phyloP scores from a whole-genome alignment of 139 green algal genomes.

The Diplosphaera chodatii region DNA sequence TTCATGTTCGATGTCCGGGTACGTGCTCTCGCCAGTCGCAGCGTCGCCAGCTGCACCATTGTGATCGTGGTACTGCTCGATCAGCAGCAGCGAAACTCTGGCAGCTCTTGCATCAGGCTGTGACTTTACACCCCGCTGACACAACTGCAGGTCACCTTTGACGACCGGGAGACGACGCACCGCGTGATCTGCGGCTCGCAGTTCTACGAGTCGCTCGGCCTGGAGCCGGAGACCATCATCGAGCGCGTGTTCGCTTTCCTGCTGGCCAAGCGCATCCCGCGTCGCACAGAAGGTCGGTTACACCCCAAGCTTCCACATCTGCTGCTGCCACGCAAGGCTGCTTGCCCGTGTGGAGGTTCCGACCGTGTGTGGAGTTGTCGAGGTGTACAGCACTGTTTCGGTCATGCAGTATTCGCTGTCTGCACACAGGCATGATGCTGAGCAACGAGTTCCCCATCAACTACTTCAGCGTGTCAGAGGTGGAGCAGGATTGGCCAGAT shows the following conservation, averaged over 20 bases:
- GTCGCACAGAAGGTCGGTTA: slow-evolving; percentile 41
- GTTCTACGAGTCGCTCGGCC: slow-evolving; percentile 55
- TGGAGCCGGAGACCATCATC: slow-evolving; percentile 44
- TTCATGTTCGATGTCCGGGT: slow-evolving; percentile 70
- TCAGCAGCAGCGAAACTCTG: no score
- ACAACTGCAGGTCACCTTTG: slow-evolving; percentile 30
- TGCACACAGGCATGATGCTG: slow-evolving; percentile 61
- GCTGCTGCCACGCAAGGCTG: no score
- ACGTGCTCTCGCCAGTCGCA: no score
- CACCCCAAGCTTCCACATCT: no score
- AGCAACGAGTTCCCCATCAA: slow-evolving; percentile 78
- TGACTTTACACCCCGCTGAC: no score
- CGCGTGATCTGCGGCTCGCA: slow-evolving; percentile 63
- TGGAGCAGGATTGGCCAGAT: slow-evolving; percentile 72
- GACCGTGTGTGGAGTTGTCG: no score
- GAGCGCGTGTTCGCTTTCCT: slow-evolving; percentile 59
- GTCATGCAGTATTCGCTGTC: no score
- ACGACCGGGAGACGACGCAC: slow-evolving; percentile 63
- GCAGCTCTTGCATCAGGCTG: no score
- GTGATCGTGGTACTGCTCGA: no score
- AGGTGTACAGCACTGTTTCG: no score
- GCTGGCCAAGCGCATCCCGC: slow-evolving; percentile 34
- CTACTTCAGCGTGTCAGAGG: slow-evolving; percentile 80
- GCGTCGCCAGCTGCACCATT: no score
- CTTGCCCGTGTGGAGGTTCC: no score